Conservation (phyloP, 768 basidiomycete species). For the Boletus rubroflammeus region DNA sequence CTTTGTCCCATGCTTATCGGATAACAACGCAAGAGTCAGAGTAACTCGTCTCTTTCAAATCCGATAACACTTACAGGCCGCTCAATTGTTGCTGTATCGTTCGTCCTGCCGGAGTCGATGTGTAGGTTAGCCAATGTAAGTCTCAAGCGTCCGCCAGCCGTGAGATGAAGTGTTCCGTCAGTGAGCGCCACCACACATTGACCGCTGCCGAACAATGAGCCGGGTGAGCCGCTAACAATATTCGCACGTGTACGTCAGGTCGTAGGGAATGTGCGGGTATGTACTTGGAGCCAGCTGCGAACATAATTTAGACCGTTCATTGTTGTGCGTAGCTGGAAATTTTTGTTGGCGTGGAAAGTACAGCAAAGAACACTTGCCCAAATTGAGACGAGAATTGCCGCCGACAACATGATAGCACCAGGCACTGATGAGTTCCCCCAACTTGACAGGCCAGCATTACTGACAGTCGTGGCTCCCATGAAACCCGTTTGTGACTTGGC, state of each 20-base stretch:
- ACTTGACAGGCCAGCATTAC: not conserved
- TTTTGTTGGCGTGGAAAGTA: not conserved
- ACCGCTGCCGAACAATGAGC: not conserved
- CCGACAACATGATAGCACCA: no score
- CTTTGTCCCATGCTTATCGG: not conserved
- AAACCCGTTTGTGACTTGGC: no score
- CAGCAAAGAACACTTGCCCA: not conserved
- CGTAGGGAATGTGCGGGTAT: not conserved
- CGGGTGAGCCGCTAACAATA: not conserved
- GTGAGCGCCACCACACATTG: not conserved
- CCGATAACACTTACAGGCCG: not conserved
- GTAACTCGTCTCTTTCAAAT: no score
- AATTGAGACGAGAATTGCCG: not conserved
- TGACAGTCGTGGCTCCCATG: no score
- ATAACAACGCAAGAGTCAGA: not conserved
- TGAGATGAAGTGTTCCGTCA: not conserved
- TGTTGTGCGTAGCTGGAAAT: not conserved
- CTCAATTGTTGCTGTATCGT: not conserved
- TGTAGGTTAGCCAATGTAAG: no score
- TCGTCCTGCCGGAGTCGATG: not conserved
- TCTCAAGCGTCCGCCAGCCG: no score
- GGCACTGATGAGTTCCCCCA: no score
- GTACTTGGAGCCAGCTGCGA: not conserved
- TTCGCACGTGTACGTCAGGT: not conserved
- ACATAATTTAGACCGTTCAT: not conserved